Evolutionary conservation across 1,284 basidiomycete species (phyloP), one percentile per base, ranked within the genome.

Genomic region (Pterulicium gracile): DNA sequence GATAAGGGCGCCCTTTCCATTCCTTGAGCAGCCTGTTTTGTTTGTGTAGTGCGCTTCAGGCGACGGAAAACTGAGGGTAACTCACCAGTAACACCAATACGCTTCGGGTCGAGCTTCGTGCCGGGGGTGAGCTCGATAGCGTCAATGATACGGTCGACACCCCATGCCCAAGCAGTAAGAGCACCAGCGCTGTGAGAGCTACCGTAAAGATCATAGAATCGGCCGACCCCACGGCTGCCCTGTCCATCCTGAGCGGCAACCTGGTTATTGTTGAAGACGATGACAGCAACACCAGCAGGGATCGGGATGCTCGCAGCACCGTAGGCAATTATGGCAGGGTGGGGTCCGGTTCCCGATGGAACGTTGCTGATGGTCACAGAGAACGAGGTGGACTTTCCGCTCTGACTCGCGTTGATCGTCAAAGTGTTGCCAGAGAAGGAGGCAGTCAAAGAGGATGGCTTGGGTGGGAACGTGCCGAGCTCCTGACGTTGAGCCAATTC

Each of bases 161-260:
- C 74, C 74, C 75, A 77, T 1, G 68, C 67, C 75, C 75, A 77
- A 0, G 75, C 74, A 5, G 63, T 72, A 69, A 76, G 69, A 7
- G 73, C 70, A 48, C 62, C 61, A 2, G 74, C 74, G 23, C 64
- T 67, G 42, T 66, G 64, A 49, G 52, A 55, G 43, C 52, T 56
- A 17, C 74, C 75, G 55, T 68, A 77, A 20, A 77, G 61, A 35
- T 64, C 61, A 61, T 69, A 77, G 65, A 79, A 79, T 48, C 70
- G 67, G 34, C 76, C 75, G 40, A 63, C 54, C 4, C 75, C 74
- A 20, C 74, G 68, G 56, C 70, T 73, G 32, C 56, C 58, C 3
- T 53, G 48, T 52, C 62, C 58, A 47, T 62, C 61, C 56, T 77
- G 70, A 21, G 60, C 57, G 1, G 72, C 75, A 52, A 78, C 73